phyloP scores from a whole-genome alignment of 257 asterid species.

The Solanum tarapatanum region DNA sequence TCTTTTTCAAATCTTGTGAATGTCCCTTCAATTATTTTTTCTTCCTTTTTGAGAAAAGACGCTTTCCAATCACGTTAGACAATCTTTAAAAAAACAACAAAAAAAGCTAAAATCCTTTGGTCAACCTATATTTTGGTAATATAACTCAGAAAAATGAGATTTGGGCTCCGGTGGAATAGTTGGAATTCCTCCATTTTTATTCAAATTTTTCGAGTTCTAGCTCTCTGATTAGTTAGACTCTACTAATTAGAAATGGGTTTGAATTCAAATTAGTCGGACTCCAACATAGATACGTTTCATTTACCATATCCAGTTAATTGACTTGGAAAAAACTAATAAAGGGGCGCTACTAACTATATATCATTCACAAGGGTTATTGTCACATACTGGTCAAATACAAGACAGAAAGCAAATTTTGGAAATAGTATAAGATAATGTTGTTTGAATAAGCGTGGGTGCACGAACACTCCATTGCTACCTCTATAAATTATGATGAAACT shows the following conservation, averaged over 20 bases:
- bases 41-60: background rate
- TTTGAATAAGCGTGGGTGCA: background rate
- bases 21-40: background rate
- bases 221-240: background rate
- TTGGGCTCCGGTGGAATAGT: fast-evolving
- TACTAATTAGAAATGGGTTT: too few species aligned
- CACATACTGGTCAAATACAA: background rate
- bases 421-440: background rate
- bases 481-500: background rate
- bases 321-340: background rate
- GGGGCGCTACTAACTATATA: background rate
- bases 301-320: background rate
- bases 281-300: too few species aligned
- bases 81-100: background rate
- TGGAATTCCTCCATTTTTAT: fast-evolving
- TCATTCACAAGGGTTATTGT: background rate
- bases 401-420: background rate
- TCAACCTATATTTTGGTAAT: background rate
- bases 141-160: background rate
- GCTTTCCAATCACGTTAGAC: background rate
- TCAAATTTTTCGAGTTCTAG: too few species aligned
- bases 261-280: too few species aligned
- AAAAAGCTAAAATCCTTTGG: background rate
- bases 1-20: background rate
- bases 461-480: background rate